A percentile compares a stretch with the other conserved stretches of the same genome.
Conservation (phyloP, 495 filamentous ascomycete genomes). For the Podospora appendiculata region DNA sequence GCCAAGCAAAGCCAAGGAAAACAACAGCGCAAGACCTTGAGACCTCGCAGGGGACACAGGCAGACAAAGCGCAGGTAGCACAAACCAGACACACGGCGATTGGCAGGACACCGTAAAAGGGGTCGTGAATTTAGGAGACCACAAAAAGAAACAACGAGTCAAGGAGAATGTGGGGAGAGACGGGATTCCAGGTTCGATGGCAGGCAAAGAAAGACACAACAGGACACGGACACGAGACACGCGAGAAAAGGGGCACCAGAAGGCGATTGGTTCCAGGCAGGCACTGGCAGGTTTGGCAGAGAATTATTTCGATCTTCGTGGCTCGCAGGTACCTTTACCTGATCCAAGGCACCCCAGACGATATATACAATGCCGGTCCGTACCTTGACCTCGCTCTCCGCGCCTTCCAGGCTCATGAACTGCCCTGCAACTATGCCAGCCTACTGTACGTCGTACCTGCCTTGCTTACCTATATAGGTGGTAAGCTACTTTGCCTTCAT, state of each 20-base stretch:
- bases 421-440: too few species aligned
- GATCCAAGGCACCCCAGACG: too few species aligned
- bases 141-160: too few species aligned
- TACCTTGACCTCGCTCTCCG: neutral
- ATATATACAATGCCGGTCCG: constrained; percentile 4
- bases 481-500: too few species aligned
- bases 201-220: too few species aligned
- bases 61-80: too few species aligned
- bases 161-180: too few species aligned
- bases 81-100: neutral
- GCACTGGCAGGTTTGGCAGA: constrained; percentile 14
- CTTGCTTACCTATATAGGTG: too few species aligned
- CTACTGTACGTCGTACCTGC: too few species aligned
- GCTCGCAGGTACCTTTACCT: neutral
- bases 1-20: neutral
- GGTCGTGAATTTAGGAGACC: too few species aligned
- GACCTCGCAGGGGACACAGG: neutral
- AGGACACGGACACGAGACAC: too few species aligned
- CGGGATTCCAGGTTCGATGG: too few species aligned
- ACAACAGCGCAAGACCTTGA: neutral
- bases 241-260: neutral
- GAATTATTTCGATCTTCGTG: constrained; percentile 27
- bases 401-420: neutral
- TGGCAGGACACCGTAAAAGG: neutral
- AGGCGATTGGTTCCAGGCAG: constrained; percentile 3